Conservation (phyloP, 106 monocot species). For the Allium cepa region DNA sequence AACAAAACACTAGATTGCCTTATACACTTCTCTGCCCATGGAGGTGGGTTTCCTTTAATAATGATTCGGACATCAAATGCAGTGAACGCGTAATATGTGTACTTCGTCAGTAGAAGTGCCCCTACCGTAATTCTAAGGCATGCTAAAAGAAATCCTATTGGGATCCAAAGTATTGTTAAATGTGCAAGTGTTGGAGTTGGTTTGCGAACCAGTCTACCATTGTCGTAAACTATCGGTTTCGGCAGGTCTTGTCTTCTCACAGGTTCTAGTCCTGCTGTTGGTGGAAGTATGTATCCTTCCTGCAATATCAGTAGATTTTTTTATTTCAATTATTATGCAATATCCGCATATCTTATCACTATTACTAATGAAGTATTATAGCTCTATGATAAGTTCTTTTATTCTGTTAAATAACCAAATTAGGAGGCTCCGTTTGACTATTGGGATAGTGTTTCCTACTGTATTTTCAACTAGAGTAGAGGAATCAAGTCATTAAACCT, state of each 20-base stretch:
- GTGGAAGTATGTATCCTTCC: slow-evolving; percentile 44
- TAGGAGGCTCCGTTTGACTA: too few species aligned
- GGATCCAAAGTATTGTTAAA: slow-evolving; percentile 49
- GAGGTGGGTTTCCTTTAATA: slow-evolving; percentile 26
- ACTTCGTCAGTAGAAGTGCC: slow-evolving; percentile 39
- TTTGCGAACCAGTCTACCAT: slow-evolving; percentile 47
- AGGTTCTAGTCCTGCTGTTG: slow-evolving; percentile 8
- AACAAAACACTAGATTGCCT: slow-evolving; percentile 44
- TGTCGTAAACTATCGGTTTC: slow-evolving; percentile 54
- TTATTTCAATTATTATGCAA: too few species aligned
- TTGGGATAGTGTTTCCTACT: too few species aligned
- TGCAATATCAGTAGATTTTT: neutral
- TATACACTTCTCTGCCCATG: slow-evolving; percentile 10
- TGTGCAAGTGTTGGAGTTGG: slow-evolving; percentile 40
- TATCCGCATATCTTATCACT: too few species aligned
- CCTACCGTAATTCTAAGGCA: slow-evolving; percentile 49
- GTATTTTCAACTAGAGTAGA: too few species aligned
- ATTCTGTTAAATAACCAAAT: too few species aligned
- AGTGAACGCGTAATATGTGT: slow-evolving; percentile 28
- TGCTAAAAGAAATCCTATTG: slow-evolving; percentile 55
- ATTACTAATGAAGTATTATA: too few species aligned
- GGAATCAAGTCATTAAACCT: too few species aligned
- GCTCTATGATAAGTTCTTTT: too few species aligned
- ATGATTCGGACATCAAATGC: slow-evolving; percentile 37
- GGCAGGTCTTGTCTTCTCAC: slow-evolving; percentile 32